These are phyloP conservation scores for Amanita rimosa DNA, from an alignment of 768 basidiomycete species.

Conservation along the genomic window DNA sequence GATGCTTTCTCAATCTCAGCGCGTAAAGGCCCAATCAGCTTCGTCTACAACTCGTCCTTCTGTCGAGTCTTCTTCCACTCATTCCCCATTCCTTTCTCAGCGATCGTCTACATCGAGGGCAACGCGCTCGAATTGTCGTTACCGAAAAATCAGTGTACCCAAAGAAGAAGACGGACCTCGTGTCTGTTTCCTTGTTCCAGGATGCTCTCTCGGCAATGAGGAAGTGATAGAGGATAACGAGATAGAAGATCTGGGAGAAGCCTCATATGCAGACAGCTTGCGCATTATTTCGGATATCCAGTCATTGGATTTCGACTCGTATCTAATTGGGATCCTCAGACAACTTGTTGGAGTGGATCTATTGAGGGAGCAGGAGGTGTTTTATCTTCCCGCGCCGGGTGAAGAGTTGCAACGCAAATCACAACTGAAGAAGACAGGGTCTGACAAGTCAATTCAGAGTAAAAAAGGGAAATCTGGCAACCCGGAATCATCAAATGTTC, in stretches of 20 bases:
- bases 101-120: conserved; percentile 32
- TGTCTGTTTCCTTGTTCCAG: conserved; percentile 56
- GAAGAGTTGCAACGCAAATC: conserved; percentile 24
- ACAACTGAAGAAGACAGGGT: conserved; percentile 10
- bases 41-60: conserved; percentile 11
- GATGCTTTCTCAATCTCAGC: background rate
- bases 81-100: conserved; percentile 12
- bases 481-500: conserved; percentile 9
- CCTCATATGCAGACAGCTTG: conserved; percentile 35
- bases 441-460: conserved; percentile 10
- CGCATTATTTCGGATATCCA: conserved; percentile 39
- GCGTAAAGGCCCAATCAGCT: background rate
- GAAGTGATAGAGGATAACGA: conserved; percentile 49
- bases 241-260: conserved; percentile 50
- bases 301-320: conserved; percentile 34
- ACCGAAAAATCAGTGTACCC: conserved; percentile 56
- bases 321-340: conserved; percentile 45
- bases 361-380: conserved; percentile 53
- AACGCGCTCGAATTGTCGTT: conserved; percentile 61
- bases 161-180: conserved; percentile 39
- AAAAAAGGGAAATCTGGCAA: conserved; percentile 10
- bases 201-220: conserved; percentile 48
- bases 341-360: conserved; percentile 56
- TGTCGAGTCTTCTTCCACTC: background rate
- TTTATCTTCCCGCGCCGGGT: conserved; percentile 43